Percentiles rank a stretch among this genome's conserved stretches.
Evolutionary conservation across 139 green algal species (phyloP).

Genomic region (Trebouxia sp.): DNA sequence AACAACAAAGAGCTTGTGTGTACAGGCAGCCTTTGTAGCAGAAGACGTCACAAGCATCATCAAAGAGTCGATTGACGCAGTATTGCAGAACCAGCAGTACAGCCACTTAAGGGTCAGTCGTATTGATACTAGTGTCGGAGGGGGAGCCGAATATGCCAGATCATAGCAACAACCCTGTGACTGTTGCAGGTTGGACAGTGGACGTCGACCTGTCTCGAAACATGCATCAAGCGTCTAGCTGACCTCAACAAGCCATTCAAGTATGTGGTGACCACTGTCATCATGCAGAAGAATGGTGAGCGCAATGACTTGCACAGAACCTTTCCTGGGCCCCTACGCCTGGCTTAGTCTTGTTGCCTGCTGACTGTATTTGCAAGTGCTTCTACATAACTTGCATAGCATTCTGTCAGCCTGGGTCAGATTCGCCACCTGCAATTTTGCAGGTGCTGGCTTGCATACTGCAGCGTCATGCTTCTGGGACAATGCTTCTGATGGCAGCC

Average conservation of each 20-base stretch:
- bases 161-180: too few relatives aligned
- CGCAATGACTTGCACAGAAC: too few relatives aligned
- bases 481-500: conserved; percentile 70
- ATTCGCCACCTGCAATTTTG: too few relatives aligned
- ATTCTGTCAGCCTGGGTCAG: too few relatives aligned
- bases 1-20: too few relatives aligned
- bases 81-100: conserved; percentile 77
- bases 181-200: conserved; percentile 76
- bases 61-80: conserved; percentile 76
- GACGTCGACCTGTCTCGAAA: conserved; percentile 70
- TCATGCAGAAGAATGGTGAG: conserved; percentile 82
- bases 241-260: conserved; percentile 82
- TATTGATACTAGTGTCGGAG: not conserved
- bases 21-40: conserved; percentile 73
- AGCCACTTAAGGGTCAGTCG: conserved; percentile 66
- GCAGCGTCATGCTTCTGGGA: conserved; percentile 78
- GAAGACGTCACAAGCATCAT: conserved; percentile 88
- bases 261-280: conserved; percentile 77
- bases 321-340: not conserved
- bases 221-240: conserved; percentile 73
- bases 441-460: conserved; percentile 73
- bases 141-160: too few relatives aligned
- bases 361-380: not conserved
- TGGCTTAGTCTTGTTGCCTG: not conserved
- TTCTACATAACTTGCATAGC: not conserved